Base-by-base conservation (phyloP, 2,329 filamentous ascomycete species). In the Colletotrichum chrysophilum region DNA sequence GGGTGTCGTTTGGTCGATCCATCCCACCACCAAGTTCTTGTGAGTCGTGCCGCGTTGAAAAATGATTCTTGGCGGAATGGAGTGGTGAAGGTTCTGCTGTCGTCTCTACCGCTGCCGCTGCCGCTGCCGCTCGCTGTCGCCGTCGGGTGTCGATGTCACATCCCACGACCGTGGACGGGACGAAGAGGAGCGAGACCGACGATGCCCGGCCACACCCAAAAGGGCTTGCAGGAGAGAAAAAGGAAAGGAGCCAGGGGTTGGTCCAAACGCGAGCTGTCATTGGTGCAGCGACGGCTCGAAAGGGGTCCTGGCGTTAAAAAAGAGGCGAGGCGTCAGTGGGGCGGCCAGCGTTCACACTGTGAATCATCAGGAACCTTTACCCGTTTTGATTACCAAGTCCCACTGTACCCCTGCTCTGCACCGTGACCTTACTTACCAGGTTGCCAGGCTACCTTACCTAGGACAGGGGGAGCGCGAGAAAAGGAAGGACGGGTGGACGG, bases 401-500 rank as follows among this genome's bases (percentile, higher is more conserved):
- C 73, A 68, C 43, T 24, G 52, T 18, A 36, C 28, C 36, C 36
- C 36, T 43, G 36, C 36, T 18, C 16, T 43, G 36, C 36, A 43
- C 36, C 36, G 16, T 43, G 36, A 43, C 36, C 16, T n/a, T 43
- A 43, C 36, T 16, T 43, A 10, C 30, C 36, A 38, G 52, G 14
- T 16, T 43, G 5, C 30, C 36, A 38, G 52, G 14, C 34, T 56
- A n/a, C 52, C 24, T 16, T 28, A 56, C 52, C 52, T 58, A 28
- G 26, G 13, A 36, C 70, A 74, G 70, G 70, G 65, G 58, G 30
- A 3, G 24, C 30, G 60, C 52, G 26, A 76, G 36, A 38, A 76
- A 76, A 76, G 71, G 65, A 70, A 70, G 66, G 58, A 60, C 66
- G 71, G 65, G 66, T 66, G 66, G 58, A 55, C 66, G 38, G 66